Percentiles rank a stretch among this genome's conserved stretches.
phyloP scores from a whole-genome alignment of 2,329 filamentous ascomycete species.

The Colletotrichum filicis region DNA sequence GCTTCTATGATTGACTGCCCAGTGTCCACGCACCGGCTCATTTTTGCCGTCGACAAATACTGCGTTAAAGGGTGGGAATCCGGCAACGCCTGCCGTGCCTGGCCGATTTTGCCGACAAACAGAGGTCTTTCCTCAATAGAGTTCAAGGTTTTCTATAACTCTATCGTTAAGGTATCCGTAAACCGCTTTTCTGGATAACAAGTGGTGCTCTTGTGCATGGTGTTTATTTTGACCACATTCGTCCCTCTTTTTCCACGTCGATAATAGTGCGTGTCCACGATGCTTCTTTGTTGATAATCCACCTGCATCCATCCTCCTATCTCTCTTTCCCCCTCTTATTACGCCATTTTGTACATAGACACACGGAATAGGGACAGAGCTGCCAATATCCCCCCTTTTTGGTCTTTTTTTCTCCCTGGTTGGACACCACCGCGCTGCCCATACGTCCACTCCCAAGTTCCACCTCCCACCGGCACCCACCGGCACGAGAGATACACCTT shows the following conservation, averaged over 20 bases:
- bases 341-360: not conserved
- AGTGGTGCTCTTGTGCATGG: constrained; percentile 4
- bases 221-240: constrained; percentile 21
- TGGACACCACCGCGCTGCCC: not conserved
- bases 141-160: constrained; percentile 14
- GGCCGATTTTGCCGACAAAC: constrained; percentile 22
- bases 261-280: not conserved
- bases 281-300: not conserved
- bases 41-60: not conserved
- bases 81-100: constrained; percentile 10
- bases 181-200: not conserved
- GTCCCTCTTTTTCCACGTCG: not conserved
- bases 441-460: not conserved
- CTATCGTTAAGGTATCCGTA: constrained; percentile 12
- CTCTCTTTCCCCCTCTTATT: no score
- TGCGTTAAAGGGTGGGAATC: not conserved
- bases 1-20: constrained; percentile 23
- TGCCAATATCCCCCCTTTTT: not conserved
- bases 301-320: not conserved
- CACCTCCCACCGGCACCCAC: not conserved
- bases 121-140: constrained; percentile 2
- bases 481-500: not conserved
- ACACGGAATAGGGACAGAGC: not conserved
- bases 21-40: not conserved
- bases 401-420: not conserved